Conservation (phyloP, 1,284 basidiomycete species). For the Naganishia sp. region DNA sequence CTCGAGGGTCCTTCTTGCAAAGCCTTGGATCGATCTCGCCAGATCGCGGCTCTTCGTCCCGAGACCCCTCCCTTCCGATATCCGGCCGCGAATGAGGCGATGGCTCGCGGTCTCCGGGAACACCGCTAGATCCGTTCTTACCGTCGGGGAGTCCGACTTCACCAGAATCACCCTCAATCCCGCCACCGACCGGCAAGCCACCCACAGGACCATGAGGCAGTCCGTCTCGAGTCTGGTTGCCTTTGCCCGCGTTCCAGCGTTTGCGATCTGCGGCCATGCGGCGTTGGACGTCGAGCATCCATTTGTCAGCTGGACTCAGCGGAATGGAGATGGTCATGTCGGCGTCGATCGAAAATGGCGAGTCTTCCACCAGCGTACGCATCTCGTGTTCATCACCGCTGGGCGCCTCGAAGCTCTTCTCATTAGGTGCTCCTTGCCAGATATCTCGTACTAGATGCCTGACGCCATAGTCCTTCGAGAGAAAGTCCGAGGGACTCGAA, state of each 20-base stretch:
- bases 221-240: slow-evolving; percentile 14
- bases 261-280: slow-evolving; percentile 33
- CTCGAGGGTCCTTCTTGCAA: slow-evolving; percentile 70
- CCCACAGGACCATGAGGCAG: slow-evolving; percentile 30
- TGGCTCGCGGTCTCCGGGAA: neutral
- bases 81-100: slow-evolving; percentile 18
- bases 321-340: slow-evolving; percentile 3
- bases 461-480: slow-evolving; percentile 5
- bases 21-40: slow-evolving; percentile 49
- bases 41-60: slow-evolving; percentile 37
- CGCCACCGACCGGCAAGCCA: slow-evolving; percentile 12
- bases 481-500: neutral
- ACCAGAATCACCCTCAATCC: neutral
- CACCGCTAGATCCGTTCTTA: neutral
- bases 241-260: neutral
- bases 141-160: neutral
- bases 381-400: neutral
- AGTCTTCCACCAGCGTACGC: neutral
- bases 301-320: slow-evolving; percentile 46
- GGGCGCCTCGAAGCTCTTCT: neutral
- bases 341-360: no score
- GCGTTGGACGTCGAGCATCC: slow-evolving; percentile 48
- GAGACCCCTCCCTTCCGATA: slow-evolving; percentile 10
- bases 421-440: slow-evolving; percentile 5
- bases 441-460: slow-evolving; percentile 14